These are phyloP conservation scores for Stagonosporopsis chrysanthemi DNA, from an alignment of 2,329 filamentous ascomycete genomes.

Conservation along the genomic window DNA sequence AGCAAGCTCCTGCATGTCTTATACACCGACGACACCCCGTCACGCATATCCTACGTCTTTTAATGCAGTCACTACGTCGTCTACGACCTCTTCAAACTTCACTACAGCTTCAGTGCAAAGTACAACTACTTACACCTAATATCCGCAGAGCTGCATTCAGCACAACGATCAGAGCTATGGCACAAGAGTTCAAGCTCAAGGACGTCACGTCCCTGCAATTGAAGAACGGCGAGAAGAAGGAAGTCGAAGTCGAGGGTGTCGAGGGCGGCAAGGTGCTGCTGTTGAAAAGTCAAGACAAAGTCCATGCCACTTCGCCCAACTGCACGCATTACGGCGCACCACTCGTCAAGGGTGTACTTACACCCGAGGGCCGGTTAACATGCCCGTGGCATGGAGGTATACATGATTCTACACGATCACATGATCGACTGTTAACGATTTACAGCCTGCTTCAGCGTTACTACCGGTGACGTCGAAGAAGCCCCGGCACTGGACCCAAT, in stretches of 20 bases:
- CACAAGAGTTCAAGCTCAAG: slow-evolving; percentile 70
- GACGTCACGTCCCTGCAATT: slow-evolving; percentile 76
- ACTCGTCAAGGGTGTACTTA: slow-evolving; percentile 83
- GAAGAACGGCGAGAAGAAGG: slow-evolving; percentile 81
- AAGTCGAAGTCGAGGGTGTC: slow-evolving; percentile 89
- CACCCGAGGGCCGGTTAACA: slow-evolving; percentile 80
- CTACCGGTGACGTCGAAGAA: slow-evolving; percentile 92
- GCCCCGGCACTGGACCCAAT: slow-evolving; percentile 90
- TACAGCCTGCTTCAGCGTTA: slow-evolving; percentile 87
- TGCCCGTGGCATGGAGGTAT: slow-evolving; percentile 96
- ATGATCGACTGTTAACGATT: not conserved
- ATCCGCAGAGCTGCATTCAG: slow-evolving; percentile 35
- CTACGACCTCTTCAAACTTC: slow-evolving; percentile 35
- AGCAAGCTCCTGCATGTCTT: slow-evolving; percentile 9
- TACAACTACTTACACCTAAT: slow-evolving; percentile 22
- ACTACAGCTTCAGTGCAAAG: slow-evolving; percentile 22
- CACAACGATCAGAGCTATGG: slow-evolving; percentile 49
- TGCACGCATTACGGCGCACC: slow-evolving; percentile 95
- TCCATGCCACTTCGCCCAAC: slow-evolving; percentile 81
- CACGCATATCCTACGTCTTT: slow-evolving; percentile 15
- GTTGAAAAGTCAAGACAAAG: slow-evolving; percentile 76
- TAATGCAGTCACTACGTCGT: slow-evolving; percentile 40
- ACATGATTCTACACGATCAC: slow-evolving; percentile 11
- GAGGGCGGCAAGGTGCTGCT: slow-evolving; percentile 86
- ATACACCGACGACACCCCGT: slow-evolving; percentile 19